Evolutionary conservation across 441 rosid species (phyloP), one percentile per base, ranked within the genome.

Genomic region (Breynia disticha): DNA sequence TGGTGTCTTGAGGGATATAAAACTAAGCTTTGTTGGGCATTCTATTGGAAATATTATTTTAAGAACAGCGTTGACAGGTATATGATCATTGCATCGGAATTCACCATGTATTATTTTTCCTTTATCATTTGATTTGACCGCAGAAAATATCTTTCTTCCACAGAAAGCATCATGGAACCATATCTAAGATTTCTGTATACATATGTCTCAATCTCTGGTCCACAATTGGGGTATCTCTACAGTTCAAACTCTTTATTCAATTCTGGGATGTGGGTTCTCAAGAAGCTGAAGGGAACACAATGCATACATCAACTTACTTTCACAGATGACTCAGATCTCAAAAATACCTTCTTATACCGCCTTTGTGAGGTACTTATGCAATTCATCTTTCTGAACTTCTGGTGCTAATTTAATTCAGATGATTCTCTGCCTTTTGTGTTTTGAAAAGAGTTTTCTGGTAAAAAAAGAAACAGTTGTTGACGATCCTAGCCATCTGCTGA

Each of bases 231-330:
- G 48, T 91, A 86, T 75, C 76, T 91, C 47, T 88, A 91, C 76
- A 85, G 98, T 72, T 80, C 97, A 54, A 88, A 91, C 76, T 87
- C 94, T 7, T 69, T 91, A 69, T 91, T 91, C 58, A 91, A 91
- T 62, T 91, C 98, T 3, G 95, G 97, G 19, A 60, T 88, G 70
- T 91, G 97, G 97, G 72, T 88, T 62, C 53, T 88, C 70, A 91
- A 88, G 79, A 91, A 91, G 80, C 64, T 88, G 49, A 88, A 82
- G 79, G 84, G 84, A 43, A 80, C 91, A 28, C 94, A 76, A 60
- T 87, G 94, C 75, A 84, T 91, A 72, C 97, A 91, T 78, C 97
- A 88, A 75, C 96, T 91, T 50, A 91, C 95, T 17, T 80, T 86
- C 71, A 83, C 98, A 2, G 98, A 91, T 73, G 87, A 86, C 55